phyloP scores from a whole-genome alignment of 169 alveolate genomes.

The Eimeria acervulina region DNA sequence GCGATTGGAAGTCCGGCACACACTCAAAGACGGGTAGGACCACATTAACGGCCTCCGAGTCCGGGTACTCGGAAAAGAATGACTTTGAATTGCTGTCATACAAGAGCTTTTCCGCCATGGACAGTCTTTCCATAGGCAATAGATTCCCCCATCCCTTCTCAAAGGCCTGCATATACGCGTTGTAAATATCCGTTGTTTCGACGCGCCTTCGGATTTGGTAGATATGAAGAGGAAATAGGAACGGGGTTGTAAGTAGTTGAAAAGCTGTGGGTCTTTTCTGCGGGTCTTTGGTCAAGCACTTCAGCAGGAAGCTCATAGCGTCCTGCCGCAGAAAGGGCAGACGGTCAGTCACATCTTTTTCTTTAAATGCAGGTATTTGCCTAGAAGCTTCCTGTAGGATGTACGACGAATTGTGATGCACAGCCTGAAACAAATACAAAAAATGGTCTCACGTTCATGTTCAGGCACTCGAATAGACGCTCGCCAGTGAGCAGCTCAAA shows the following conservation, averaged over 20 bases:
- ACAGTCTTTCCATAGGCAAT: background rate
- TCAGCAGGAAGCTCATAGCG: slow-evolving; percentile 36
- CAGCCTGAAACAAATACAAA: background rate
- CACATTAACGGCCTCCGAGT: slow-evolving; percentile 41
- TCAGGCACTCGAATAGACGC: slow-evolving; percentile 63
- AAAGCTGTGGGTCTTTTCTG: slow-evolving; percentile 52
- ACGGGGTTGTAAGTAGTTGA: slow-evolving; percentile 44
- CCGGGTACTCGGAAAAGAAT: slow-evolving; percentile 7
- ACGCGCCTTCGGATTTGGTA: slow-evolving; percentile 48
- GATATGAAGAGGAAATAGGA: slow-evolving; percentile 41
- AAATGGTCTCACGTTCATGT: slow-evolving; percentile 13
- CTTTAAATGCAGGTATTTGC: slow-evolving; percentile 46
- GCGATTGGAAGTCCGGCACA: slow-evolving; percentile 61
- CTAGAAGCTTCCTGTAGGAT: slow-evolving; percentile 51
- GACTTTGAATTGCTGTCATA: background rate
- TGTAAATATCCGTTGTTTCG: slow-evolving; percentile 49
- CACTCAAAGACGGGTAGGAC: slow-evolving; percentile 60
- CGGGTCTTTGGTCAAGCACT: slow-evolving; percentile 40
- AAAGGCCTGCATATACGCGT: slow-evolving; percentile 50
- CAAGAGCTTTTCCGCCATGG: slow-evolving; percentile 16
- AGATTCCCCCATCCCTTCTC: slow-evolving; percentile 66
- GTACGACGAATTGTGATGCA: background rate
- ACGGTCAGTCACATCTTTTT: slow-evolving; percentile 44
- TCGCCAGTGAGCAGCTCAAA: slow-evolving; percentile 70
- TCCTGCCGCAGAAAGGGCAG: slow-evolving; percentile 56